phyloP scores from a whole-genome alignment of 1,284 basidiomycete genomes.

The Sutorius eximius region DNA sequence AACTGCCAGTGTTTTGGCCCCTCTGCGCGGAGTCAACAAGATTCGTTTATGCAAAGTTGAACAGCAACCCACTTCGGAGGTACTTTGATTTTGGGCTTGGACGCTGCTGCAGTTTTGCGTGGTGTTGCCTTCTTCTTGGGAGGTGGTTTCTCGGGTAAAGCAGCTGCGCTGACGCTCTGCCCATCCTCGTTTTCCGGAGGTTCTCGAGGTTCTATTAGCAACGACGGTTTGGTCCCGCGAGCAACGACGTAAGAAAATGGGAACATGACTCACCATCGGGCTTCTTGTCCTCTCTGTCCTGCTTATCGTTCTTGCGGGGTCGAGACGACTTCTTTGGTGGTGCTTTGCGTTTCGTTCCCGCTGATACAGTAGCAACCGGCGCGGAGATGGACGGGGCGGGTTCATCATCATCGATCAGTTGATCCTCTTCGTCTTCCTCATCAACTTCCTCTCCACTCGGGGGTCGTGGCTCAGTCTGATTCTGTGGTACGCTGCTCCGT shows the following conservation, averaged over 20 bases:
- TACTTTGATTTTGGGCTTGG: constrained; percentile 40
- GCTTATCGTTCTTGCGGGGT: constrained; percentile 45
- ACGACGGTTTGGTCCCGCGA: constrained; percentile 9
- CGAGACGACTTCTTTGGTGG: constrained; percentile 48
- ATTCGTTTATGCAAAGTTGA: neutral
- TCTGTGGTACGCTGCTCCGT: constrained; percentile 26
- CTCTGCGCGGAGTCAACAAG: constrained; percentile 15
- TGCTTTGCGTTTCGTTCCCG: constrained; percentile 46
- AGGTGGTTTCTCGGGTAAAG: constrained; percentile 28
- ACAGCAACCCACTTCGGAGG: constrained; percentile 39
- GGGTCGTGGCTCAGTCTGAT: constrained; percentile 22
- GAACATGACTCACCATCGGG: constrained; percentile 26
- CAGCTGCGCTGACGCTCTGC: constrained; percentile 17
- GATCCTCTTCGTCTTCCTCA: constrained; percentile 73
- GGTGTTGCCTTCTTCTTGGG: constrained; percentile 43
- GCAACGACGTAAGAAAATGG: constrained; percentile 20
- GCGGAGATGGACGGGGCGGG: constrained; percentile 31
- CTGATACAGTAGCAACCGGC: constrained; percentile 29
- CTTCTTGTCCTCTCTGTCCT: constrained; percentile 38
- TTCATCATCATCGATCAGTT: constrained; percentile 69
- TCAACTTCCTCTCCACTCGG: constrained; percentile 45
- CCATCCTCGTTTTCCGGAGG: constrained; percentile 29
- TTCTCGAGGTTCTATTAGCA: constrained; percentile 35
- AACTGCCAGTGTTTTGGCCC: constrained; percentile 19
- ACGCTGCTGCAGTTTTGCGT: constrained; percentile 36